Base-by-base conservation (phyloP, 1,139 yeast genomes). In the Geotrichum klebahnii region DNA sequence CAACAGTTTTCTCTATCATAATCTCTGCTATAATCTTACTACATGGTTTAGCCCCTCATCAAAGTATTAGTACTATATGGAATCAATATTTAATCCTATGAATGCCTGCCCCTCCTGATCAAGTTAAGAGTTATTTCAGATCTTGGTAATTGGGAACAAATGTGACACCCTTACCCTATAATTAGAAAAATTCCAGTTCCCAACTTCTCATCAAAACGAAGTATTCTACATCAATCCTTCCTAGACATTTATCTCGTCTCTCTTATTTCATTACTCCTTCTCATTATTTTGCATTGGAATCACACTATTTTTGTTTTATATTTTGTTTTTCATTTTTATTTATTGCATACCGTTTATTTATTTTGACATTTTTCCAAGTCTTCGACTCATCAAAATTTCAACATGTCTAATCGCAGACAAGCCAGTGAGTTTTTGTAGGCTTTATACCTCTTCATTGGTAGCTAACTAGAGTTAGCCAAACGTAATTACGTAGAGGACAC, bases 401-500 rank as follows among this genome's bases (percentile, higher is more conserved):
- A 26, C 10, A 26, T 26, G 29, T 26, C 29, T 26, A 10, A 6
- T 8, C 29, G 29, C 6, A 26, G 29, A 10, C 29, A 26, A 26
- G 29, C 29, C 29, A 26, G 29, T 26, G 10, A 26, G 29, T 26
- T 26, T 26, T 26, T 26, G 10, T 26, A 26, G 9, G 9, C 29
- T 26, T 26, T 8, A 8, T 26, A 26, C 6, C 29, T 10, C 9
- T 26, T 10, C 9, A 26, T 26, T 26, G 9, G 10, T 26, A 10
- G 10, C 29, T 26, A 10, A 26, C 29, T 26, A 26, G 29, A 26
- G 5, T 12, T 19, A 34, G 36, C 37, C 5, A 20, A 36, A 9
- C 24, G 46, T 28, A 32, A 38, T 23, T 37, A 45, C 14, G 36
- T 22, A 29, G 44, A 45, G 9, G 17, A 20, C 10, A 8, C 28